These are phyloP conservation scores for Apiotrichum domesticum DNA, from an alignment of 1,284 basidiomycete species.

Conservation along the genomic window DNA sequence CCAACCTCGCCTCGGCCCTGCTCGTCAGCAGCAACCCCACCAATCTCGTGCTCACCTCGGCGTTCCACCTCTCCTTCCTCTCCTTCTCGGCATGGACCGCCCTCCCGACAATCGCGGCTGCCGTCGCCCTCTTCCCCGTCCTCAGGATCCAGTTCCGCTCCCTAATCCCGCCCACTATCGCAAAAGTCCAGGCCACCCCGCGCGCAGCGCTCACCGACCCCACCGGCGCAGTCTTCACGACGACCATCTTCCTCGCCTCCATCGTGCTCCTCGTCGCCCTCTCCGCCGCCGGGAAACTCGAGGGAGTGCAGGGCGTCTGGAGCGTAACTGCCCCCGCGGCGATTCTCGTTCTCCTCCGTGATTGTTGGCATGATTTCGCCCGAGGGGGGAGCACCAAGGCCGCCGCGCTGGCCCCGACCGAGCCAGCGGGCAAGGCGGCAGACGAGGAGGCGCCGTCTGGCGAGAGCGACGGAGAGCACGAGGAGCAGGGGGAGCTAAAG, in stretches of 20 bases:
- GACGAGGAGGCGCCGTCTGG: background rate
- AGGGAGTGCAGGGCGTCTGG: constrained; percentile 63
- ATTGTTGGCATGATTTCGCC: constrained; percentile 56
- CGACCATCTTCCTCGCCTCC: constrained; percentile 52
- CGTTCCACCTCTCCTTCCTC: constrained; percentile 47
- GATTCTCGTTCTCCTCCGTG: constrained; percentile 61
- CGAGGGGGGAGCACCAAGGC: background rate
- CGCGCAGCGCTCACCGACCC: constrained; percentile 51
- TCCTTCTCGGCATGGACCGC: constrained; percentile 45
- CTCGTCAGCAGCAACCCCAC: constrained; percentile 51
- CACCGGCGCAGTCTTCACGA: constrained; percentile 52
- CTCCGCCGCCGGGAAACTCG: constrained; percentile 50
- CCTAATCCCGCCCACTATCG: constrained; percentile 1
- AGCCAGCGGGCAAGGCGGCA: background rate
- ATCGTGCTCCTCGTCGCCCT: constrained; percentile 57
- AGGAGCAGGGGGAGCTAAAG: background rate
- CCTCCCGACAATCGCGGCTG: constrained; percentile 42
- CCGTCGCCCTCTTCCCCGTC: constrained; percentile 41
- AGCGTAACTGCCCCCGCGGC: constrained; percentile 81
- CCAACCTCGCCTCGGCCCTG: constrained; percentile 62
- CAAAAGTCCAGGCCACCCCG: constrained; percentile 46
- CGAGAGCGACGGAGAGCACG: background rate
- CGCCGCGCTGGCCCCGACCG: background rate
- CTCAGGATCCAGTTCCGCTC: constrained; percentile 18
- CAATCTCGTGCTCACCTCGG: constrained; percentile 50